Conservation (phyloP, 2,329 filamentous ascomycete genomes). For the Plenodomus tracheiphilus region DNA sequence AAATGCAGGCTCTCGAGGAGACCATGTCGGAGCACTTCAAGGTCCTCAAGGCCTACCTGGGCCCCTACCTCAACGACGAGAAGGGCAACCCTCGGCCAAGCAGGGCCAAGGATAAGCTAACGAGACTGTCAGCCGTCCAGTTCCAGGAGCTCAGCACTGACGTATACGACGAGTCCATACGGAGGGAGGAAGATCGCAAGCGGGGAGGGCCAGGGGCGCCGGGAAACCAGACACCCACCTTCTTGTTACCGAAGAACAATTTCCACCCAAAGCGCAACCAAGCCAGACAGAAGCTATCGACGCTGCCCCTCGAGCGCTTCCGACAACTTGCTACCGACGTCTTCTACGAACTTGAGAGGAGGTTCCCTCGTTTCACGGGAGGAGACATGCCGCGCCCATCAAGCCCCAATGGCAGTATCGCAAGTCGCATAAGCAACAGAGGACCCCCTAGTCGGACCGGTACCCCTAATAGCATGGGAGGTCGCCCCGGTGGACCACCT, state of each 20-base stretch:
- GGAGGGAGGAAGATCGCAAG: conserved; percentile 70
- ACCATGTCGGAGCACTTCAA: conserved; percentile 80
- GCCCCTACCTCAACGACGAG: conserved; percentile 71
- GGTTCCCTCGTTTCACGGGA: conserved; percentile 79
- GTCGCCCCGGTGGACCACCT: conserved; percentile 37
- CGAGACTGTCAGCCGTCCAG: conserved; percentile 86
- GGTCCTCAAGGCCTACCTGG: conserved; percentile 76
- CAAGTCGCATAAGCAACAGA: conserved; percentile 55
- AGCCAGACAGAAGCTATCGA: conserved; percentile 92
- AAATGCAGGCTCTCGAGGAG: conserved; percentile 64
- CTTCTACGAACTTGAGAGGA: conserved; percentile 88
- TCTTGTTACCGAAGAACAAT: conserved; percentile 78
- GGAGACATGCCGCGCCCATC: conserved; percentile 67
- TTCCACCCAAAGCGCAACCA: conserved; percentile 98
- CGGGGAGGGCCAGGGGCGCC: conserved; percentile 53
- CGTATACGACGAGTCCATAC: conserved; percentile 91
- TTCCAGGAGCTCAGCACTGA: conserved; percentile 98
- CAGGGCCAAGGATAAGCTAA: conserved; percentile 90
- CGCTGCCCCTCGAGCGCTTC: conserved; percentile 83
- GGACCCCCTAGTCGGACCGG: conserved; percentile 60
- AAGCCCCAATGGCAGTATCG: conserved; percentile 66
- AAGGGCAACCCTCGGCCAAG: conserved; percentile 75
- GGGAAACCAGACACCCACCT: conserved; percentile 54
- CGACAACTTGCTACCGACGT: conserved; percentile 93
- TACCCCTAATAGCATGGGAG: conserved; percentile 62